Evolutionary conservation across 305 asterid species (phyloP).

Genomic region (Fraxinus albicans): DNA sequence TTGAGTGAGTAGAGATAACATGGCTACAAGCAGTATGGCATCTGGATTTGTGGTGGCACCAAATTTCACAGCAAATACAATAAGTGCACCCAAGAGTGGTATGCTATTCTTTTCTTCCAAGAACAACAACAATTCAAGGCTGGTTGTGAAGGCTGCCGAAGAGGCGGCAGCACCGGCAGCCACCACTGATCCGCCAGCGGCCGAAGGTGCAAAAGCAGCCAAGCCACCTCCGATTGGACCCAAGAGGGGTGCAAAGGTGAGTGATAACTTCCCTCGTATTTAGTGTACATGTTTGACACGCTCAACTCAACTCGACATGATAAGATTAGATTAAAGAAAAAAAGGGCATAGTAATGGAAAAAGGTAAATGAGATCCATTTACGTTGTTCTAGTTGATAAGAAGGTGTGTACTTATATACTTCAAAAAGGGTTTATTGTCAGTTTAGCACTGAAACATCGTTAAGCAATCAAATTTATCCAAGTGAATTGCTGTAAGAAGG

Average conservation of each 20-base stretch:
- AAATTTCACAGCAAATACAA: slow-evolving; percentile 34
- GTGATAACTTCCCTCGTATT: neutral
- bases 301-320: neutral
- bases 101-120: slow-evolving; percentile 42
- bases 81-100: slow-evolving; percentile 28
- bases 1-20: neutral
- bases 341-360: neutral
- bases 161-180: slow-evolving; percentile 34
- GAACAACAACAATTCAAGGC: slow-evolving; percentile 40
- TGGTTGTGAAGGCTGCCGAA: slow-evolving; percentile 58
- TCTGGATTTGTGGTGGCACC: slow-evolving; percentile 62
- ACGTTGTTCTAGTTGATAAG: neutral
- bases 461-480: neutral
- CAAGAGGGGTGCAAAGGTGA: slow-evolving; percentile 72
- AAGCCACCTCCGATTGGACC: slow-evolving; percentile 84
- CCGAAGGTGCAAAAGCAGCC: slow-evolving; percentile 35
- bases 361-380: neutral
- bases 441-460: neutral
- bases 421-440: neutral
- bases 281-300: neutral
- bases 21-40: slow-evolving; percentile 74
- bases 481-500: neutral
- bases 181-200: slow-evolving; percentile 22
- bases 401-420: neutral
- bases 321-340: neutral